Conservation (phyloP, 2,329 filamentous ascomycete species). For the Fusarium foetens region DNA sequence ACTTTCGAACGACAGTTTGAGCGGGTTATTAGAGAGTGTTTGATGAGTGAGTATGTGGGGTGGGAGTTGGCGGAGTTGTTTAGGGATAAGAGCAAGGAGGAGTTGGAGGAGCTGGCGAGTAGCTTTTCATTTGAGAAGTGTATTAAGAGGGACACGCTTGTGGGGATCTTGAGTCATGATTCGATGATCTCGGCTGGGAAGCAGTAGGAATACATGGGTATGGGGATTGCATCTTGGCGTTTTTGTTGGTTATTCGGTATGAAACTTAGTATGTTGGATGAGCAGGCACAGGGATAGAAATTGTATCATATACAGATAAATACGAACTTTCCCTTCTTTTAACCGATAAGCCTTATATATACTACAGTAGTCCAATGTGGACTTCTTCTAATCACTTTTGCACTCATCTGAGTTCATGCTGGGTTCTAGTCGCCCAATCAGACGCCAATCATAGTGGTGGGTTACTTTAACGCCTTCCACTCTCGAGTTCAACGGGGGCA, state of each 20-base stretch:
- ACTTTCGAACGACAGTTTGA: slow-evolving; percentile 62
- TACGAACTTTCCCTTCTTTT: too few relatives aligned
- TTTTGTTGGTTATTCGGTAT: neutral
- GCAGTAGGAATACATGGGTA: neutral
- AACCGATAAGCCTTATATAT: too few relatives aligned
- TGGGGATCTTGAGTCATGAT: slow-evolving; percentile 56
- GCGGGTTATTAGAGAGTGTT: slow-evolving; percentile 51
- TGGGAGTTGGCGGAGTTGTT: slow-evolving; percentile 68
- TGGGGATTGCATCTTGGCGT: neutral
- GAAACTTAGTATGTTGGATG: too few relatives aligned
- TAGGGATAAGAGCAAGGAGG: slow-evolving; percentile 57
- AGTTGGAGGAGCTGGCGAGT: slow-evolving; percentile 64
- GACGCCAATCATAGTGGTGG: too few relatives aligned
- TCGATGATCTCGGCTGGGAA: neutral
- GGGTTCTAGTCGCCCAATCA: too few relatives aligned
- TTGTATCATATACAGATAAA: too few relatives aligned
- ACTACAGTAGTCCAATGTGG: too few relatives aligned
- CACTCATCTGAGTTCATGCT: too few relatives aligned
- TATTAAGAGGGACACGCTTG: slow-evolving; percentile 60
- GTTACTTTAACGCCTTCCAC: neutral
- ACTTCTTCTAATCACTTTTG: too few relatives aligned
- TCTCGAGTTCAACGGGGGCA: neutral
- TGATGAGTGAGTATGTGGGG: slow-evolving; percentile 60
- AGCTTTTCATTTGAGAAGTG: slow-evolving; percentile 66
- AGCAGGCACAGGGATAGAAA: too few relatives aligned